Evolutionary conservation across 208 protist genomes (phyloP), one percentile per base, ranked within the genome.

Genomic region (Leptomonas seymouri): DNA sequence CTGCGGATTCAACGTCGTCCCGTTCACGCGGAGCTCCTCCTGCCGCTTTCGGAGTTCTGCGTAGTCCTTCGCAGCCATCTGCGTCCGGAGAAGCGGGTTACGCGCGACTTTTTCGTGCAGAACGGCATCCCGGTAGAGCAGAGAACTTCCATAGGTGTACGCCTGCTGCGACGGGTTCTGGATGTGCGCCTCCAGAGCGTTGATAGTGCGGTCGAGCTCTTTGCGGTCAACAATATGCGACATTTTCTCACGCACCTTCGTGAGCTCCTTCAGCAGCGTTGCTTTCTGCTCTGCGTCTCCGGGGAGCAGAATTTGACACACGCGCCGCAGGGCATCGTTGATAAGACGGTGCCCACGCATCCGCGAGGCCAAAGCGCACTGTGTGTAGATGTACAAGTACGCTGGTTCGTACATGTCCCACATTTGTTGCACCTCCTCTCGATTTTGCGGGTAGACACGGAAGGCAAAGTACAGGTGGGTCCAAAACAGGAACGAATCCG

Each of bases 391-490:
- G 72, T 94, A 93, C 41, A 82, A 41, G 63, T 82, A 96, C 8
- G 82, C 83, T 0, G 91, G 91, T 77, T 94, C 86, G 60, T 94
- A 94, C 73, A 94, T 82, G 68, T 91, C 87, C 87, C 89, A 94
- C 84, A 93, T 70, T 49, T 71, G 75, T 54, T 83, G 75, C 34
- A 92, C 87, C 72, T 93, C 87, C 12, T 89, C 89, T 14, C 69
- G 41, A 66, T 78, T 74, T 58, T 85, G 78, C 11, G 89, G 89
- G 62, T 92, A 78, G 49, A 94, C 91, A 36, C 89, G 86, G 55
- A 94, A 94, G 18, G 84, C 80, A 72, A 96, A 96, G 80, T 94
- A 94, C 28, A 96, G 66, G 69, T 94, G 89, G 18, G 89, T 94
- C 87, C 87, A 94, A 76, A 85, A 94, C 48, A 93, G 86, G 30